A percentile compares a stretch with the other conserved stretches of the same genome.
These are phyloP conservation scores for Drosera spatulata DNA, from an alignment of 179 eudicot species.

Conservation along the genomic window DNA sequence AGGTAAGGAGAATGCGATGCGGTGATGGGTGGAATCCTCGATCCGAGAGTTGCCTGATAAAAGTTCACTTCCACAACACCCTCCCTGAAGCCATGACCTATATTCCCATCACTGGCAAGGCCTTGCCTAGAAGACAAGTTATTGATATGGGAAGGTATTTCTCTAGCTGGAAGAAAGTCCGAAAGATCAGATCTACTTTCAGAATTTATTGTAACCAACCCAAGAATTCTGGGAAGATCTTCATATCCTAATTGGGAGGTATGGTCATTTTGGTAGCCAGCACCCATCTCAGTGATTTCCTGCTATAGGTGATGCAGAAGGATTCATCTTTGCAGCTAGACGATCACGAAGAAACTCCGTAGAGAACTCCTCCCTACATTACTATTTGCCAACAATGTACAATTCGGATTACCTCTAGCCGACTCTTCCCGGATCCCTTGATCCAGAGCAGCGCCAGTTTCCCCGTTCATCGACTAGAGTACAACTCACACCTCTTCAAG, in stretches of 20 bases:
- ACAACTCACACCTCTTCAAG: not conserved
- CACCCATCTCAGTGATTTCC: slow-evolving; percentile 18
- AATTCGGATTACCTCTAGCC: slow-evolving; percentile 17
- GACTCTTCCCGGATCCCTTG: slow-evolving; percentile 18
- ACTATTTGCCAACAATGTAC: slow-evolving; percentile 16
- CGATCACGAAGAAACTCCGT: slow-evolving; percentile 71
- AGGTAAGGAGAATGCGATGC: slow-evolving; percentile 28
- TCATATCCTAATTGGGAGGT: slow-evolving; percentile 34
- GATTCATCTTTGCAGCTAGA: slow-evolving; percentile 21
- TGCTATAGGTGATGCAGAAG: slow-evolving; percentile 13
- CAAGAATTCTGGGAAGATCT: slow-evolving; percentile 44
- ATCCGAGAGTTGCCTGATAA: slow-evolving; percentile 20
- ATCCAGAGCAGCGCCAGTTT: slow-evolving; percentile 23
- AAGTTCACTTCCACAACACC: slow-evolving; percentile 14
- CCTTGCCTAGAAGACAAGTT: too few relatives aligned
- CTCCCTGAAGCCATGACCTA: slow-evolving; percentile 18
- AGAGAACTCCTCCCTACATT: slow-evolving; percentile 68
- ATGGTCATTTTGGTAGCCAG: slow-evolving; percentile 19
- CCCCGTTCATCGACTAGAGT: slow-evolving; percentile 39
- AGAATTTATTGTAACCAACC: slow-evolving; percentile 40
- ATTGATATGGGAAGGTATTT: slow-evolving; percentile 24
- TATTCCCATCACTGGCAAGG: too few relatives aligned
- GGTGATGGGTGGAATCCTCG: slow-evolving; percentile 26
- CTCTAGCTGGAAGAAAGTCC: slow-evolving; percentile 30
- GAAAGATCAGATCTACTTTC: slow-evolving; percentile 28